Evolutionary conservation across 805 yeast species (phyloP).

Genomic region (Myxozyma neotropica): DNA sequence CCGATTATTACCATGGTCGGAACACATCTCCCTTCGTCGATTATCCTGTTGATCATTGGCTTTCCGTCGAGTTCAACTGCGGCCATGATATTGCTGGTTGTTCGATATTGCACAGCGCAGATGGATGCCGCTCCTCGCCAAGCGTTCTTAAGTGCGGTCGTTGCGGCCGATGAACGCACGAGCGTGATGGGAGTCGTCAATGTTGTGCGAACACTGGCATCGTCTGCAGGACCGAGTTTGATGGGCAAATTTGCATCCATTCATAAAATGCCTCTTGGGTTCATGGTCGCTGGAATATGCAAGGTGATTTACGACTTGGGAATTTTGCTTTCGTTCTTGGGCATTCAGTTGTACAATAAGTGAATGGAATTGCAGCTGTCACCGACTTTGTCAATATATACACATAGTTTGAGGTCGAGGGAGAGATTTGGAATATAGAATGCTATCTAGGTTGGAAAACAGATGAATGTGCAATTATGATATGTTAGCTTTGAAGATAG

Average conservation of each 20-base stretch:
- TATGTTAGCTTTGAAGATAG: too few species aligned
- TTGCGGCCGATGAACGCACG: slow-evolving; percentile 65
- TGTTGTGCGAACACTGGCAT: slow-evolving; percentile 80
- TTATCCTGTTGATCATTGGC: slow-evolving; percentile 61
- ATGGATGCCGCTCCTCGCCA: slow-evolving; percentile 96
- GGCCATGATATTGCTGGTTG: slow-evolving; percentile 56
- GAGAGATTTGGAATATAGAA: too few species aligned
- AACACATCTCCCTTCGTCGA: slow-evolving; percentile 78
- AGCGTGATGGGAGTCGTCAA: slow-evolving; percentile 83
- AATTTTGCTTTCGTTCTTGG: slow-evolving; percentile 23
- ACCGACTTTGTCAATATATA: too few species aligned
- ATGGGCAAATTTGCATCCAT: slow-evolving; percentile 71
- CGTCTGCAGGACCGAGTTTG: slow-evolving; percentile 77
- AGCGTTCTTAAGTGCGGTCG: slow-evolving; percentile 68
- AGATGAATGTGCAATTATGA: too few species aligned
- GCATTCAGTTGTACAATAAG: slow-evolving; percentile 18
- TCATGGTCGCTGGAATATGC: slow-evolving; percentile 42
- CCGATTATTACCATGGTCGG: slow-evolving; percentile 74
- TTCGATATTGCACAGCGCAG: slow-evolving; percentile 65
- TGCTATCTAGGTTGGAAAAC: too few species aligned
- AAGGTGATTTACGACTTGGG: slow-evolving; percentile 45
- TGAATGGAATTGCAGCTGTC: too few species aligned
- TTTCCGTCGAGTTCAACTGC: slow-evolving; percentile 45
- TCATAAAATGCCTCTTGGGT: slow-evolving; percentile 39
- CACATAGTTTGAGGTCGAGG: too few species aligned